These are phyloP conservation scores for Lineolata rhizophorae DNA, from an alignment of 495 filamentous ascomycete genomes.

Conservation along the genomic window DNA sequence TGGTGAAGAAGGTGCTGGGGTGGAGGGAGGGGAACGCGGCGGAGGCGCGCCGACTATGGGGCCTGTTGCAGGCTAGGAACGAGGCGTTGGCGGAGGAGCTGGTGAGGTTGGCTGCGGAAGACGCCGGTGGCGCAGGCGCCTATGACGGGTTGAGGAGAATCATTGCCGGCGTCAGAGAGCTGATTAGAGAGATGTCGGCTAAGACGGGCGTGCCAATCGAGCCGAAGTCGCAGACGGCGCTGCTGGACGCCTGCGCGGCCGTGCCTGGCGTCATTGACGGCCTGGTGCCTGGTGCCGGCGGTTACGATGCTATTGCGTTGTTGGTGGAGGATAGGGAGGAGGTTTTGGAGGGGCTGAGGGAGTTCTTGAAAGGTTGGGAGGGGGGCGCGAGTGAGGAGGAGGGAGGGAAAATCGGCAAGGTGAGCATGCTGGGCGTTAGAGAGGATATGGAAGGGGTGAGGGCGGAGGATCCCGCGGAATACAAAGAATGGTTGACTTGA, in stretches of 20 bases:
- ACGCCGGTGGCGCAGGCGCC: constrained; percentile 14
- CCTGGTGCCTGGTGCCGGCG: constrained; percentile 85
- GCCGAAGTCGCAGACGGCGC: constrained; percentile 59
- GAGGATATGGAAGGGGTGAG: constrained; percentile 75
- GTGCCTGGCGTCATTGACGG: constrained; percentile 72
- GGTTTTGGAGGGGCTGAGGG: constrained; percentile 38
- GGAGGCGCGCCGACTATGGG: constrained; percentile 51
- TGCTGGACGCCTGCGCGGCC: constrained; percentile 51
- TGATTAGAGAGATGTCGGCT: constrained; percentile 54
- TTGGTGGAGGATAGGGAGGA: constrained; percentile 51
- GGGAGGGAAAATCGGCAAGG: constrained; percentile 42
- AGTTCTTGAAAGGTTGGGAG: constrained; percentile 38
- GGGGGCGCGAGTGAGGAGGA: constrained; percentile 26
- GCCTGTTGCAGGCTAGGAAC: constrained; percentile 48
- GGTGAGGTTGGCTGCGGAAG: constrained; percentile 17
- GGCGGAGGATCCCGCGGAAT: constrained; percentile 37
- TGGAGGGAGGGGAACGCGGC: constrained; percentile 52
- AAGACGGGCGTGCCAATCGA: constrained; percentile 72
- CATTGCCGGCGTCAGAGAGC: constrained; percentile 29
- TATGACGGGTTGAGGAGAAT: constrained; percentile 12
- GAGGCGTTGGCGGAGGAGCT: constrained; percentile 45
- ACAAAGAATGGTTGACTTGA: constrained; percentile 35
- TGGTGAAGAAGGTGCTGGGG: constrained; percentile 75
- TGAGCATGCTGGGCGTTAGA: constrained; percentile 55
- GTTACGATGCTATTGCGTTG: constrained; percentile 76